Conservation (phyloP, 352 stramenopile genomes). For the Stephanocyclus meneghinianus region DNA sequence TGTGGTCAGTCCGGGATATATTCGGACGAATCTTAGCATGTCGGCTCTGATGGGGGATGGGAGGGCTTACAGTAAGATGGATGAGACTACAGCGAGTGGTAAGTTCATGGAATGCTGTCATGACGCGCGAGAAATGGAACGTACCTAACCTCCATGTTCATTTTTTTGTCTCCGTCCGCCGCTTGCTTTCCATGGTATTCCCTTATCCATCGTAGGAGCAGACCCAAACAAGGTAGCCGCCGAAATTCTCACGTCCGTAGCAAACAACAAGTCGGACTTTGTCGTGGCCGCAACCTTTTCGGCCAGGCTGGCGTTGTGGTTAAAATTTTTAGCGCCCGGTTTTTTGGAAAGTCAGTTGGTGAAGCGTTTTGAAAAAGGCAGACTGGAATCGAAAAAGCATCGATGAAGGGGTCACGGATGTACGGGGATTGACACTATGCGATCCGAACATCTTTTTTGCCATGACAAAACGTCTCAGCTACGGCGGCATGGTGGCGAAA, state of each 20-base stretch:
- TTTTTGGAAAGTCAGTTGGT: conserved; percentile 66
- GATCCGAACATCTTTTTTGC: too few species aligned
- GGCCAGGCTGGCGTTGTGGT: conserved; percentile 63
- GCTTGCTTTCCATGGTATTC: not conserved
- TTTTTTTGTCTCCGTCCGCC: too few species aligned
- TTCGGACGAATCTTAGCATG: conserved; percentile 75
- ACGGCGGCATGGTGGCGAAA: too few species aligned
- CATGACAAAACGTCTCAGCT: too few species aligned
- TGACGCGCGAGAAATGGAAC: not conserved
- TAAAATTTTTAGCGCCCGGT: conserved; percentile 65
- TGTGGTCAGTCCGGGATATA: conserved; percentile 80
- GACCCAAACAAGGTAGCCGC: conserved; percentile 70
- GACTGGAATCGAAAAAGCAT: conserved; percentile 25
- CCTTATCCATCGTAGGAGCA: conserved; percentile 38
- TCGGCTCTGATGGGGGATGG: conserved; percentile 78
- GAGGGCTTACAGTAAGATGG: conserved; percentile 69
- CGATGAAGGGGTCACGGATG: not conserved
- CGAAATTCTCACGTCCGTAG: conserved; percentile 57
- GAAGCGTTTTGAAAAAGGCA: conserved; percentile 68
- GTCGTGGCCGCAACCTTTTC: conserved; percentile 69
- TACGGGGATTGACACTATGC: too few species aligned
- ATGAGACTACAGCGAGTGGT: conserved; percentile 76
- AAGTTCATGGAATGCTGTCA: conserved; percentile 2
- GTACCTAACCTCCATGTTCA: too few species aligned
- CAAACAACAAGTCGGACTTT: conserved; percentile 64